Conservation (phyloP, 345 rosid species). For the Mangifera indica region DNA sequence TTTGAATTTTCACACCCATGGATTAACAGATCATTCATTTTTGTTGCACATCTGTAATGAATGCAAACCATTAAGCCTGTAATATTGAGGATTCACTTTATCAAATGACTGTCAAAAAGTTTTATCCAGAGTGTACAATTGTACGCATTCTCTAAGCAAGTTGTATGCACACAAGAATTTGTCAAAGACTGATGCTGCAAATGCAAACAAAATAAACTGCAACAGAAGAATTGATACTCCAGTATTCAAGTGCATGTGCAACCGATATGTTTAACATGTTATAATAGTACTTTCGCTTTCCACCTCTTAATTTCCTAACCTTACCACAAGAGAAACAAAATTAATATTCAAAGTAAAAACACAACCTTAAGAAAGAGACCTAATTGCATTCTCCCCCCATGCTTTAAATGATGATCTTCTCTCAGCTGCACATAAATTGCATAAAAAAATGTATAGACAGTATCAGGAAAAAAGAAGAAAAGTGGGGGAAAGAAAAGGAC, state of each 20-base stretch:
- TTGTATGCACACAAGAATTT: not conserved
- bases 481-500: not conserved
- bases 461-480: not conserved
- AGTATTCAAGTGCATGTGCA: not conserved
- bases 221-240: not conserved
- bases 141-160: not conserved
- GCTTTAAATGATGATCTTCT: conserved; percentile 95
- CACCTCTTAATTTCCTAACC: not conserved
- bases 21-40: not conserved
- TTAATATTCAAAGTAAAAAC: not conserved
- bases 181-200: not conserved
- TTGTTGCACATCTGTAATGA: not conserved
- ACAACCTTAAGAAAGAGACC: conserved; percentile 90
- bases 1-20: not conserved
- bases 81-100: not conserved
- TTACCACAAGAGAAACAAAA: conserved; percentile 10
- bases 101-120: not conserved
- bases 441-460: not conserved
- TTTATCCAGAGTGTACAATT: not conserved
- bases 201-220: conserved; percentile 2
- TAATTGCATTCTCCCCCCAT: conserved; percentile 97
- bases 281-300: conserved; percentile 2
- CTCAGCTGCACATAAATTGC: conserved; percentile 49
- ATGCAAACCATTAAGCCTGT: not conserved
- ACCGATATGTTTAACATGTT: not conserved